phyloP scores from a whole-genome alignment of 352 stramenopile species.

The Blastocystis sp. region DNA sequence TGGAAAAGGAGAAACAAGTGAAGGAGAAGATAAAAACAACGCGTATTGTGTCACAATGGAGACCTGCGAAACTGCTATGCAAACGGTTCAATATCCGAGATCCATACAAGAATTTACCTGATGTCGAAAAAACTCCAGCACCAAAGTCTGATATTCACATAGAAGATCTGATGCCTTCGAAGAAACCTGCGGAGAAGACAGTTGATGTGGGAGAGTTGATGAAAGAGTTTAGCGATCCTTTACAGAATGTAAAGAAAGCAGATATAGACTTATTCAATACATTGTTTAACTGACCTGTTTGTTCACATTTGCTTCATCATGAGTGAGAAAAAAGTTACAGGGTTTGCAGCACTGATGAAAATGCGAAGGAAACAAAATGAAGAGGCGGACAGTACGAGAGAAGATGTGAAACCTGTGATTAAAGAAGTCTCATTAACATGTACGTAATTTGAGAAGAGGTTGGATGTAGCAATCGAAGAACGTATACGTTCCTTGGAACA shows the following conservation, averaged over 20 bases:
- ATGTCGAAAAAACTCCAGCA: neutral
- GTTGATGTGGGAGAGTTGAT: conserved; percentile 32
- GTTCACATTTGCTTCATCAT: neutral
- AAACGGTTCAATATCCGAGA: conserved; percentile 54
- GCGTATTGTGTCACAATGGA: neutral
- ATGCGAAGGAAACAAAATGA: neutral
- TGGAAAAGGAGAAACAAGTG: neutral
- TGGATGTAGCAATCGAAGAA: conserved; percentile 33
- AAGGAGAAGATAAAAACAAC: neutral
- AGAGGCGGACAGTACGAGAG: neutral
- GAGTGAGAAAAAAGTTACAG: conserved; percentile 4
- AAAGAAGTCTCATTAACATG: neutral
- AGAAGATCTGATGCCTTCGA: neutral
- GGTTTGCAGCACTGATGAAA: conserved; percentile 38
- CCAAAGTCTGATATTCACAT: neutral
- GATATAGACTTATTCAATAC: conserved; percentile 39
- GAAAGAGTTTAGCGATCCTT: conserved; percentile 36
- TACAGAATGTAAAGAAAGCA: conserved; percentile 54
- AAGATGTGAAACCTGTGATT: conserved; percentile 41
- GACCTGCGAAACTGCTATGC: conserved; percentile 29
- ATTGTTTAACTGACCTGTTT: conserved; percentile 35
- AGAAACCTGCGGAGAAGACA: neutral
- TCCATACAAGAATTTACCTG: neutral
- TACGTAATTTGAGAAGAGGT: neutral
- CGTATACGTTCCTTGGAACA: conserved; percentile 9